These are phyloP conservation scores for Thermomyces lanuginosus DNA, from an alignment of 2,329 filamentous ascomycete genomes.

Conservation along the genomic window DNA sequence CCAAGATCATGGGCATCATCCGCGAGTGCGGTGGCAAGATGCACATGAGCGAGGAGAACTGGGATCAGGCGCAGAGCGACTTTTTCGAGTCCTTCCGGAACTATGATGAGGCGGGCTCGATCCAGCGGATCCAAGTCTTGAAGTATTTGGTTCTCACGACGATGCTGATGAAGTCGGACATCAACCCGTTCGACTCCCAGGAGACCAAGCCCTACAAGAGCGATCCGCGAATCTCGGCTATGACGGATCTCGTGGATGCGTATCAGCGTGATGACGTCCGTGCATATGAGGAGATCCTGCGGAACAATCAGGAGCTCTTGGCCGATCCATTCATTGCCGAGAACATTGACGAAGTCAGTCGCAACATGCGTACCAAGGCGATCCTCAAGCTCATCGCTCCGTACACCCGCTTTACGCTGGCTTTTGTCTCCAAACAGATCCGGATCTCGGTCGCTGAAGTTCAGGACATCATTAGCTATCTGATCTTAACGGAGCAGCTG, in stretches of 20 bases:
- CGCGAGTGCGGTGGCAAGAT: slow-evolving; percentile 98
- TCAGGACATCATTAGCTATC: slow-evolving; percentile 84
- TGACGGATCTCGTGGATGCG: slow-evolving; percentile 92
- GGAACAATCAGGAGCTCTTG: slow-evolving; percentile 74
- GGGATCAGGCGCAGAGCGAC: slow-evolving; percentile 91
- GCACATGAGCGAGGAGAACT: slow-evolving; percentile 99
- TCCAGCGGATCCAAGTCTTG: slow-evolving; percentile 90
- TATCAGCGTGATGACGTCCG: slow-evolving; percentile 94
- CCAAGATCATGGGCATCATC: slow-evolving; percentile 98
- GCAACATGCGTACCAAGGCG: slow-evolving; percentile 94
- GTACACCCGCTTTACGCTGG: slow-evolving; percentile 79
- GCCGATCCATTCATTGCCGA: slow-evolving; percentile 92
- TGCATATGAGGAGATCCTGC: slow-evolving; percentile 72
- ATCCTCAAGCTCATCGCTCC: slow-evolving; percentile 85
- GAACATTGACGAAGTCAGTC: slow-evolving; percentile 97
- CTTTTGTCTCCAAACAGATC: slow-evolving; percentile 75
- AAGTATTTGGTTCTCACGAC: slow-evolving; percentile 94
- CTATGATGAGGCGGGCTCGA: slow-evolving; percentile 92
- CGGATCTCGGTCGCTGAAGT: slow-evolving; percentile 75
- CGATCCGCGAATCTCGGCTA: slow-evolving; percentile 84
- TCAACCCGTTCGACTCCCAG: slow-evolving; percentile 97
- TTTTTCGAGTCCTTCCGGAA: slow-evolving; percentile 99
- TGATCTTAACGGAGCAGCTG: slow-evolving; percentile 82
- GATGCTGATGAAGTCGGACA: slow-evolving; percentile 96
- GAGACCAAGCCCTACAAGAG: slow-evolving; percentile 97